Percentiles rank a stretch among this genome's conserved stretches.
Conservation (phyloP, 1,284 basidiomycete species). For the Cutaneotrichosporon sp. region DNA sequence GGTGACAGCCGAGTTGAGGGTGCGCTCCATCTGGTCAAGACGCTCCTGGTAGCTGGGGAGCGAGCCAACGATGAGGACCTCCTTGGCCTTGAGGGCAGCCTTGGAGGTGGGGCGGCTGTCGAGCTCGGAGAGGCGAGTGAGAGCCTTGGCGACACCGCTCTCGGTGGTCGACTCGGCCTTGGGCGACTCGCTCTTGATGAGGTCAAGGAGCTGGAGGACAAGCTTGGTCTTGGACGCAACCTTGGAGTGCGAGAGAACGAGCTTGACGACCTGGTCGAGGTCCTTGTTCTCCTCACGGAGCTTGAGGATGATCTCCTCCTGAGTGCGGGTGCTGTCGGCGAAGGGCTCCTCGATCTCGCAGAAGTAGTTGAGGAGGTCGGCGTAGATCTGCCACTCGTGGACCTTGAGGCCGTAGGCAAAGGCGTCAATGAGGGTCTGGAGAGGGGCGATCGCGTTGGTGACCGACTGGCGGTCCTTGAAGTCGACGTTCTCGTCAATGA, state of each 20-base stretch:
- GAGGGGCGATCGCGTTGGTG: constrained; percentile 67
- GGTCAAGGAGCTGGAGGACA: constrained; percentile 79
- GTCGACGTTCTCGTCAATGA: constrained; percentile 77
- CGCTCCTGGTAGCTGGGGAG: constrained; percentile 98
- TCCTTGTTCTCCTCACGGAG: constrained; percentile 92
- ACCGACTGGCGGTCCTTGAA: constrained; percentile 77
- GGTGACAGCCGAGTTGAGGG: constrained; percentile 84
- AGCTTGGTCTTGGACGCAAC: constrained; percentile 90
- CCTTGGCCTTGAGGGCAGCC: constrained; percentile 93
- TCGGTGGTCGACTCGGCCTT: constrained; percentile 63
- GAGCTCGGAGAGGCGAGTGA: constrained; percentile 61
- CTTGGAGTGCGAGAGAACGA: constrained; percentile 94
- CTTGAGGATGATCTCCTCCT: constrained; percentile 81
- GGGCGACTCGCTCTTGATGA: constrained; percentile 77
- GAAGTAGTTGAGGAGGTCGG: constrained; percentile 52
- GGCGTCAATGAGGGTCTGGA: constrained; percentile 77
- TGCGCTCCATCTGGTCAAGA: constrained; percentile 87
- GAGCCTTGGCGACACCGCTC: constrained; percentile 46
- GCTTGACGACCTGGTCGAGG: constrained; percentile 81
- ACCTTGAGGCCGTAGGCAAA: constrained; percentile 82
- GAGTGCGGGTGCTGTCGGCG: constrained; percentile 74
- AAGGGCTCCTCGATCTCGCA: constrained; percentile 85
- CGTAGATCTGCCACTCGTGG: constrained; percentile 68
- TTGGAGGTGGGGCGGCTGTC: constrained; percentile 82
- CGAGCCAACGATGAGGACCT: constrained; percentile 93